phyloP scores from a whole-genome alignment of 1,139 yeast genomes.

The Lodderomyces elongisporus region DNA sequence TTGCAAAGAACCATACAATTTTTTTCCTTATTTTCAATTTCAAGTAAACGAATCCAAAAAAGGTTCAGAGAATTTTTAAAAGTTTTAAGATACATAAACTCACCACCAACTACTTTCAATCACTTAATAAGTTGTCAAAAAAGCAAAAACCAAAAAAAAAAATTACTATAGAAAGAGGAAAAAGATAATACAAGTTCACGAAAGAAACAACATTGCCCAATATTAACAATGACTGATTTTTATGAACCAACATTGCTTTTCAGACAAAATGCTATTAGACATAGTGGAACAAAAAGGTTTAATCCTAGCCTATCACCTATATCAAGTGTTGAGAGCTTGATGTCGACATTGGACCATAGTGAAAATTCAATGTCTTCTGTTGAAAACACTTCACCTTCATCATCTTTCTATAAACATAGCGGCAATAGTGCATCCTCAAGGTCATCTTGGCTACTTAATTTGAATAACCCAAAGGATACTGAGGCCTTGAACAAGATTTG shows the following conservation, averaged over 20 bases:
- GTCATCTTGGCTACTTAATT: constrained; percentile 25
- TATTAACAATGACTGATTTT: constrained; percentile 33
- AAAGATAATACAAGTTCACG: no score
- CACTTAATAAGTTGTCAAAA: no score
- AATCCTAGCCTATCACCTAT: constrained; percentile 27
- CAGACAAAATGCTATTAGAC: constrained; percentile 43
- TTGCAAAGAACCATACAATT: no score
- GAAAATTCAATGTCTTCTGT: not conserved
- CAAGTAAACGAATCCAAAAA: no score
- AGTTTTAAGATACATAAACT: no score
- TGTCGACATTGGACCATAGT: not conserved
- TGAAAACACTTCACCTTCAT: not conserved
- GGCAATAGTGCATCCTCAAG: constrained; percentile 1
- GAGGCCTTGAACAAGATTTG: constrained; percentile 37
- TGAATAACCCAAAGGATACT: constrained; percentile 25
- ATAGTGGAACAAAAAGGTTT: constrained; percentile 16
- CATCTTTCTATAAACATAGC: constrained; percentile 1
- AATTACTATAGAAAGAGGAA: no score
- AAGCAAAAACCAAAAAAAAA: no score
- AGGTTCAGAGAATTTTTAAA: no score
- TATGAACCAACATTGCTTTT: constrained; percentile 44
- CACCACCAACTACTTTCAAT: no score
- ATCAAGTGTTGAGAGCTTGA: constrained; percentile 21
- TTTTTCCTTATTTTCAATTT: no score
- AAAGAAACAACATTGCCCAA: no score